phyloP scores from a whole-genome alignment of 1,284 basidiomycete genomes.

The Ustilago crameri region DNA sequence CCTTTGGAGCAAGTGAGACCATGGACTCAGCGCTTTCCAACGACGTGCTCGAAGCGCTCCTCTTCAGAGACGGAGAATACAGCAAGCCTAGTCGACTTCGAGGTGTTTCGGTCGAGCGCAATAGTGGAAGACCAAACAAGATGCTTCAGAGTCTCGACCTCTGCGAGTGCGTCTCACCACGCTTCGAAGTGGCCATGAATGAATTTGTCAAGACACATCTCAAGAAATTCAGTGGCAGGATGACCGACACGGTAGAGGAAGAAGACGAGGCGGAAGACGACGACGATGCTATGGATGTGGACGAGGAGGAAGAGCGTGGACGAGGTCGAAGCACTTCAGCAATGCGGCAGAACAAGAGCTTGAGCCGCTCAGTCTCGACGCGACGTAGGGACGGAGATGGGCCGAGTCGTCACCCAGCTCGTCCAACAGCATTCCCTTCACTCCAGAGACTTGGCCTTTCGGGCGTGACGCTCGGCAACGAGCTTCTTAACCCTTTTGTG shows the following conservation, averaged over 20 bases:
- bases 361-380: slow-evolving; percentile 71
- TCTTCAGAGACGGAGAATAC: slow-evolving; percentile 64
- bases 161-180: slow-evolving; percentile 90
- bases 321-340: slow-evolving; percentile 55
- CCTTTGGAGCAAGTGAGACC: slow-evolving; percentile 64
- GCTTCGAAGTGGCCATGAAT: slow-evolving; percentile 83
- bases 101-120: slow-evolving; percentile 63
- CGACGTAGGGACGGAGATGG: slow-evolving; percentile 42
- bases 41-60: slow-evolving; percentile 64
- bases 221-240: slow-evolving; percentile 68
- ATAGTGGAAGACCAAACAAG: slow-evolving; percentile 47
- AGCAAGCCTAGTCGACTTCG: slow-evolving; percentile 56
- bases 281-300: slow-evolving; percentile 60
- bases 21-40: slow-evolving; percentile 66
- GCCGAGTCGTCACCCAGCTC: slow-evolving; percentile 54
- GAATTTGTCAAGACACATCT: slow-evolving; percentile 84
- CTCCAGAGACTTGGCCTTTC: slow-evolving; percentile 85
- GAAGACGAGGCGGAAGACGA: slow-evolving; percentile 44
- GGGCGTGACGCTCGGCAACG: slow-evolving; percentile 81
- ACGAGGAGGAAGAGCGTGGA: slow-evolving; percentile 71
- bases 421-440: slow-evolving; percentile 74
- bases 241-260: slow-evolving; percentile 45
- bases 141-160: slow-evolving; percentile 86
- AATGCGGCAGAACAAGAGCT: slow-evolving; percentile 31
- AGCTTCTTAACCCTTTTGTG: slow-evolving; percentile 81